Base-by-base conservation (phyloP, 768 basidiomycete genomes). In the Boletus vermiculosoides region DNA sequence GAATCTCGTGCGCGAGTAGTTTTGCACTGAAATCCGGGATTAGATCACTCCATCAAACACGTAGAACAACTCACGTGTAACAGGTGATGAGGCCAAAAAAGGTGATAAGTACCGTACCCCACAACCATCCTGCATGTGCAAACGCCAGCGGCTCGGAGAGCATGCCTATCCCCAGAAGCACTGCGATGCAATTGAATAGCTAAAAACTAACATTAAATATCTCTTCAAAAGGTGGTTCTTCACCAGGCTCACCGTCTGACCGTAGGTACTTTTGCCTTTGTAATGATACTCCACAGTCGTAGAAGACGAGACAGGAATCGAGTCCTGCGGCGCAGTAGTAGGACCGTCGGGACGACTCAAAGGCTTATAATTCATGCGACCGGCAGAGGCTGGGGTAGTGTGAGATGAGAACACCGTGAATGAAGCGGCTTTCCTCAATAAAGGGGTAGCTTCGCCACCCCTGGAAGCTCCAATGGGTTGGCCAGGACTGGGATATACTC, bases 141-240 rank as follows among this genome's bases (percentile, higher is more conserved):
- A 97, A 96, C 0, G 95, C 95, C 25, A 97, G 78, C 0, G 94
- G 92, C 67, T 92, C 87, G 13, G 92, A 92, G 18, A 95, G 79
- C 79, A 96, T 87, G 5, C 94, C 94, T 59, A 95, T 87, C 7
- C 94, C 94, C 20, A 94, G 77, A 12, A 96, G 75, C 34, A 94
- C 89, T 15, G 92, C 92, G 33, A 87, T 89, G 11, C 87, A 87
- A 64, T 95, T 95, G 73, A 94, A 94, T n/a, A 96, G 73, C 92
- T 92, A 56, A 36, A 39, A 25, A 39, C 52, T 34, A 39, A 55
- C 2, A 44, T 54, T 62, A 5, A 60, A 50, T n/a, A 44, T 55
- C 11, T 23, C 25, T 13, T 33, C 22, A 46, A 22, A 1, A 13
- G 15, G 48, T 20, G 15, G 28, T 11, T 37, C 31, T 45, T 23